Evolutionary conservation across 1,284 basidiomycete species (phyloP).

Genomic region (Ceratobasidium sp.): DNA sequence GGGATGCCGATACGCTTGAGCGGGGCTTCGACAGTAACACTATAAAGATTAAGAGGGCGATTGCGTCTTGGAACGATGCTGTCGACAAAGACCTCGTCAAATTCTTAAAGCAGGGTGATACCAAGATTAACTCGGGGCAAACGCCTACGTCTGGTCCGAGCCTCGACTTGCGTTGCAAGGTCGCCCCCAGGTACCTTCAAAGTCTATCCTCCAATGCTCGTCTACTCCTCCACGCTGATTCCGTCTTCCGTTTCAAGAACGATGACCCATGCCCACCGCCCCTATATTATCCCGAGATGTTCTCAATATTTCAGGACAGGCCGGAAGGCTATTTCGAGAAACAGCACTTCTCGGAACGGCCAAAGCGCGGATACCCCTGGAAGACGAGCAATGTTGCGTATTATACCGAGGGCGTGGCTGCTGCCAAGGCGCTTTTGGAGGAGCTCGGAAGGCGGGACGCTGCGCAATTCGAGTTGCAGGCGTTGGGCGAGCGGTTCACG

Average conservation of each 20-base stretch:
- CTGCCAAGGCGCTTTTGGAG: not conserved
- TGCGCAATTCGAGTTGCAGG: slow-evolving; percentile 13
- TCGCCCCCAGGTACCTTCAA: not conserved
- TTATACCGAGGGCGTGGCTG: not conserved
- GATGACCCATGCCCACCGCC: not conserved
- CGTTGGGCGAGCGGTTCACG: not conserved
- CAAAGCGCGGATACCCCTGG: not conserved
- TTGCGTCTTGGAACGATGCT: no score
- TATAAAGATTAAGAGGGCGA: no score
- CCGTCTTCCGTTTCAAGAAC: not conserved
- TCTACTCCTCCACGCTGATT: slow-evolving; percentile 5
- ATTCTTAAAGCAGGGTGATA: no score
- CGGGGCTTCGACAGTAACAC: no score
- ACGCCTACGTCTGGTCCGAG: not conserved
- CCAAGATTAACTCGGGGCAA: no score
- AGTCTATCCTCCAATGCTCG: not conserved
- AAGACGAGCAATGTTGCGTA: not conserved
- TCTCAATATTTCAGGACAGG: not conserved
- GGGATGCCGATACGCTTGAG: no score
- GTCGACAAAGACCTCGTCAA: no score
- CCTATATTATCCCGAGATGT: slow-evolving; percentile 15
- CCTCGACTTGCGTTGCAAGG: not conserved
- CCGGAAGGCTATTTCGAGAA: not conserved
- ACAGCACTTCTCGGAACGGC: no score
- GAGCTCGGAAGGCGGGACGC: slow-evolving; percentile 5